phyloP scores from a whole-genome alignment of 2,329 filamentous ascomycete species.

The Dichotomopilus funicola region DNA sequence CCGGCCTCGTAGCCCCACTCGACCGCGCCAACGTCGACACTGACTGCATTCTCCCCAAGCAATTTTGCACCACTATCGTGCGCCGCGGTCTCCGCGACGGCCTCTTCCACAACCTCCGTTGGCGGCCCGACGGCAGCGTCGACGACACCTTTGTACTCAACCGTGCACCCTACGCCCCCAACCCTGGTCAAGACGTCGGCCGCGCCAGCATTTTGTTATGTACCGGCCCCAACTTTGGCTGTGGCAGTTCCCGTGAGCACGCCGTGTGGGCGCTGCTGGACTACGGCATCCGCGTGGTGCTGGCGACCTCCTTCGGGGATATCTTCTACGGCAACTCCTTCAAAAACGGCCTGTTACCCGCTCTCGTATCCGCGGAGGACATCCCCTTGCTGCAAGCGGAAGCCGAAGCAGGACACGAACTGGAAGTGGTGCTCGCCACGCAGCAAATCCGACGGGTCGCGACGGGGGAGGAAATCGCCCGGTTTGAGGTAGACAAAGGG shows the following conservation, averaged over 20 bases:
- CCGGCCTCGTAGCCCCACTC: slow-evolving; percentile 81
- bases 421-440: slow-evolving; percentile 83
- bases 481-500: slow-evolving; percentile 88
- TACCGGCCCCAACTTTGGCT: slow-evolving; percentile 91
- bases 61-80: slow-evolving; percentile 99
- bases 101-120: slow-evolving; percentile 81
- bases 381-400: slow-evolving; percentile 68
- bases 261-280: slow-evolving; percentile 95
- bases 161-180: slow-evolving; percentile 58
- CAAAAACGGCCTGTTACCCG: slow-evolving; percentile 98
- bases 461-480: slow-evolving; percentile 64
- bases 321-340: slow-evolving; percentile 99
- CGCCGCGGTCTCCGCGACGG: slow-evolving; percentile 85
- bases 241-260: slow-evolving; percentile 86
- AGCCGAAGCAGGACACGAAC: slow-evolving; percentile 70
- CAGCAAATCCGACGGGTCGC: slow-evolving; percentile 69
- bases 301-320: slow-evolving; percentile 78
- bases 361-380: slow-evolving; percentile 59
- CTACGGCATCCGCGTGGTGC: slow-evolving; percentile 91
- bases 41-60: slow-evolving; percentile 98
- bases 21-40: slow-evolving; percentile 91
- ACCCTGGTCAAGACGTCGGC: slow-evolving; percentile 40
- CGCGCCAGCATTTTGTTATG: slow-evolving; percentile 82
- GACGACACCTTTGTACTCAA: slow-evolving; percentile 84
- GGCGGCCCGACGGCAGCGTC: slow-evolving; percentile 64